A percentile compares a stretch with the other conserved stretches of the same genome.
These are phyloP conservation scores for Omphalotus guepiniiformis DNA, from an alignment of 768 basidiomycete genomes.

Conservation along the genomic window DNA sequence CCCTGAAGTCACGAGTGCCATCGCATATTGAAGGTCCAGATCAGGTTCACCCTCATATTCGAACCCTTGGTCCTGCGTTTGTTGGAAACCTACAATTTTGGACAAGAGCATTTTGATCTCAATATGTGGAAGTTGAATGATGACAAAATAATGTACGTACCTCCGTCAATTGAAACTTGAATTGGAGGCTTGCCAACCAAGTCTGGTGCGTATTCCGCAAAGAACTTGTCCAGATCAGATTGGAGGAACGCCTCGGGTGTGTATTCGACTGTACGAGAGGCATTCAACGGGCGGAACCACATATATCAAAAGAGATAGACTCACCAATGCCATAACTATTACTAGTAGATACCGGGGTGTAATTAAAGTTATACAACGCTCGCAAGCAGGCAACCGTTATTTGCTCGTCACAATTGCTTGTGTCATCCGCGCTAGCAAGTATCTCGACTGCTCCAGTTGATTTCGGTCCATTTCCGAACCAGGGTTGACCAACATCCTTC, in stretches of 20 bases:
- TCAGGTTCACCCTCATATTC: constrained; percentile 37
- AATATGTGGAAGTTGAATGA: neutral
- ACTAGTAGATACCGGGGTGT: constrained; percentile 22
- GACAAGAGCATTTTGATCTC: neutral
- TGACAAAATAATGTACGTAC: constrained; percentile 10
- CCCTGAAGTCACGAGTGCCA: constrained; percentile 35
- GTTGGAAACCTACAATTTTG: constrained; percentile 24
- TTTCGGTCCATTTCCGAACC: too few relatives aligned
- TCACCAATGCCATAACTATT: constrained; percentile 37
- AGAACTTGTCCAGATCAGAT: constrained; percentile 28
- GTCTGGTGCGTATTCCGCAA: constrained; percentile 27
- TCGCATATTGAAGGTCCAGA: constrained; percentile 45
- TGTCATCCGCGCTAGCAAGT: too few relatives aligned
- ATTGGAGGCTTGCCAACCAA: constrained; percentile 29
- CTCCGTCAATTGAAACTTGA: constrained; percentile 31
- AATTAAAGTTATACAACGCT: constrained; percentile 32
- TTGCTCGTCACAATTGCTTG: constrained; percentile 29
- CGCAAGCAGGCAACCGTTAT: constrained; percentile 39
- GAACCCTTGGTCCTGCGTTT: constrained; percentile 25
- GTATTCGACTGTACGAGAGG: constrained; percentile 28
- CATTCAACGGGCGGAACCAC: neutral
- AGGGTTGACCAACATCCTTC: too few relatives aligned
- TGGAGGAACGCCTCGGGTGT: constrained; percentile 35
- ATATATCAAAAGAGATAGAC: constrained; percentile 17
- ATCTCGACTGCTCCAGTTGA: too few relatives aligned